Percentiles rank a stretch among this genome's conserved stretches.
Evolutionary conservation across 1,284 basidiomycete species (phyloP).

Genomic region (Ustilago trichophora): DNA sequence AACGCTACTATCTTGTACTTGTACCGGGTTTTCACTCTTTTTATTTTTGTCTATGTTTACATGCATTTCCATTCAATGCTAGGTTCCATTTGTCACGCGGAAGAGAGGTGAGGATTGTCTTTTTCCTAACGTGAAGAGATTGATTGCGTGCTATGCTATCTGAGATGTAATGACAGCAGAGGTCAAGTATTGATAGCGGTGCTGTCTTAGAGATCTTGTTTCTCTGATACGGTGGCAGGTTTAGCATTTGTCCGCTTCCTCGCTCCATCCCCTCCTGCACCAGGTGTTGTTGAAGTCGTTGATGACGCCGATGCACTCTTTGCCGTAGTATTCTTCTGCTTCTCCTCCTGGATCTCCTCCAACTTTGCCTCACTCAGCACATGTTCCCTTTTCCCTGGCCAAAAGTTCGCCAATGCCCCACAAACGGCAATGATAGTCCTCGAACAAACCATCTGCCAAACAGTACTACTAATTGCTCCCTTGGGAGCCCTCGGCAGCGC

Average conservation of each 20-base stretch:
- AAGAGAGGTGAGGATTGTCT: too few species aligned
- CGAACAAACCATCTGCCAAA: constrained; percentile 48
- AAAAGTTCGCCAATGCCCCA: constrained; percentile 8
- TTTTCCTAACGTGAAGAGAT: too few species aligned
- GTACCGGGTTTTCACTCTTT: too few species aligned
- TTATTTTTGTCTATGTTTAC: too few species aligned
- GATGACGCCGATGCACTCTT: background rate
- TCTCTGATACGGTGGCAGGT: constrained; percentile 10
- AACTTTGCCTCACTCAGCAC: constrained; percentile 15
- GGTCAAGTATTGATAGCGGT: too few species aligned
- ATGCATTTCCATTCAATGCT: too few species aligned
- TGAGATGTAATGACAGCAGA: too few species aligned
- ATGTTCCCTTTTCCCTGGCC: constrained; percentile 26
- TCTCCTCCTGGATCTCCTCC: constrained; percentile 9
- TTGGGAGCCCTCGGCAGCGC: constrained; percentile 53
- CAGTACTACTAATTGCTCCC: constrained; percentile 46
- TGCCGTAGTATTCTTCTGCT: too few species aligned
- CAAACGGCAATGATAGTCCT: constrained; percentile 22
- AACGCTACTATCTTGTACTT: too few species aligned
- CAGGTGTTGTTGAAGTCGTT: background rate
- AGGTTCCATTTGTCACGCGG: too few species aligned
- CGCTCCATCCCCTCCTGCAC: too few species aligned
- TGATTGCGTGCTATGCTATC: too few species aligned
- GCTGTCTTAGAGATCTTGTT: constrained; percentile 28
- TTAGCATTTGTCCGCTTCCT: constrained; percentile 23